Conservation (phyloP, 1,139 yeast species). For the Sugiyamaella xylanicola region DNA sequence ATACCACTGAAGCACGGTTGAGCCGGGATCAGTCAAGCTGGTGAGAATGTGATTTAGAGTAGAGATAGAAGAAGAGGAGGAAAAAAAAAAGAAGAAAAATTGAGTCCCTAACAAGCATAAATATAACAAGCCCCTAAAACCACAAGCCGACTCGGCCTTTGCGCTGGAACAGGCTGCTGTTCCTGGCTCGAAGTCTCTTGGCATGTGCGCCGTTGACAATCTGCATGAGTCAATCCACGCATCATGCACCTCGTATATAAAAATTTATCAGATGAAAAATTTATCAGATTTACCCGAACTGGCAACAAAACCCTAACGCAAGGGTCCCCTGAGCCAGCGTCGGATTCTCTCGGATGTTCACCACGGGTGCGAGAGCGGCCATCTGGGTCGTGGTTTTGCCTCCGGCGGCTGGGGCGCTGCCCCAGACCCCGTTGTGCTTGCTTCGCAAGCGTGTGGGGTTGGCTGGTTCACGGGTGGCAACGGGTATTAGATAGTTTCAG, state of each 20-base stretch:
- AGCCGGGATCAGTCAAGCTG: too few species aligned
- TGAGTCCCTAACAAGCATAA: not conserved
- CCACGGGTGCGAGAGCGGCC: not conserved
- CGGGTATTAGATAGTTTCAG: not conserved
- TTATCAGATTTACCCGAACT: constrained; percentile 4
- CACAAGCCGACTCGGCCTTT: not conserved
- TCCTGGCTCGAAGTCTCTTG: not conserved
- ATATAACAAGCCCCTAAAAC: not conserved
- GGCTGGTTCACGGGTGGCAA: not conserved
- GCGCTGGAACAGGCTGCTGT: not conserved
- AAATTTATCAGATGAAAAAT: constrained; percentile 3
- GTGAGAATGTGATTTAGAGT: too few species aligned
- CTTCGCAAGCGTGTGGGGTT: not conserved
- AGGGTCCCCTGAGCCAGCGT: too few species aligned
- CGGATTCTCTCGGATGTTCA: not conserved
- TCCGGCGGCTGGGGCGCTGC: not conserved
- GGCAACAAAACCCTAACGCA: constrained; percentile 6
- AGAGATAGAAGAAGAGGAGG: not conserved
- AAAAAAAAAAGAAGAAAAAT: not conserved
- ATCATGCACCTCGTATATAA: not conserved
- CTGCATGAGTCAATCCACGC: not conserved
- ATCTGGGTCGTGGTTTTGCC: not conserved
- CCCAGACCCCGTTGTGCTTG: not conserved
- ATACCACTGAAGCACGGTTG: too few species aligned
- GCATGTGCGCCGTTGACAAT: not conserved